Percentiles rank a stretch among this genome's conserved stretches.
Evolutionary conservation across 2,329 filamentous ascomycete genomes (phyloP).

Genomic region (Malbranchea zuffiana): DNA sequence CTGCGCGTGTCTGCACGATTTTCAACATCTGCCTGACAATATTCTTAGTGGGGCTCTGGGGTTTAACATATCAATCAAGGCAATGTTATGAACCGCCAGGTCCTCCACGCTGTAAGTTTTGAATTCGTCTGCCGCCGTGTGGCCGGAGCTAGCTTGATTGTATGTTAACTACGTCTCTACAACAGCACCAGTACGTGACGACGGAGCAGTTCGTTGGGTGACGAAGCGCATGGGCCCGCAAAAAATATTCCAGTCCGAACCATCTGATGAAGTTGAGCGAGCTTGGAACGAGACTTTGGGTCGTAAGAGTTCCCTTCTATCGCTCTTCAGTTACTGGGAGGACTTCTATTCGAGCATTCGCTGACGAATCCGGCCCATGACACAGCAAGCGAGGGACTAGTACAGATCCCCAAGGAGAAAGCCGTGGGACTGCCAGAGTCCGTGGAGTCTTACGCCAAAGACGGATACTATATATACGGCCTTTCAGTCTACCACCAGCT

Average conservation of each 20-base stretch:
- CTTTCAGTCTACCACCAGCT: constrained; percentile 13
- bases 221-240: constrained; percentile 10
- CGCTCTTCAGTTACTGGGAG: background rate
- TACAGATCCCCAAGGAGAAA: constrained; percentile 8
- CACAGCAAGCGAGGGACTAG: constrained; percentile 10
- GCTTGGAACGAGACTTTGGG: constrained; percentile 11
- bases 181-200: constrained; percentile 11
- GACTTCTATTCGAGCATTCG: background rate
- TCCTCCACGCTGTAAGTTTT: constrained; percentile 8
- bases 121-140: background rate
- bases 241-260: constrained; percentile 12
- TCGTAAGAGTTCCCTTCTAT: constrained; percentile 5
- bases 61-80: constrained; percentile 1
- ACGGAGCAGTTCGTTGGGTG: constrained; percentile 11
- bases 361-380: background rate
- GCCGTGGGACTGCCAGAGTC: constrained; percentile 6
- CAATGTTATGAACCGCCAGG: constrained; percentile 1
- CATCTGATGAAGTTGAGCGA: constrained; percentile 11
- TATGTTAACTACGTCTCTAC: background rate
- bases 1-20: constrained; percentile 5
- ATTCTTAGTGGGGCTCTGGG: constrained; percentile 1
- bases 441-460: constrained; percentile 8
- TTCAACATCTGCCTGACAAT: constrained; percentile 7
- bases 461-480: constrained; percentile 11
- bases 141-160: background rate